Conservation (phyloP, 2,329 filamentous ascomycete species). For the Fusarium odoratissimum region DNA sequence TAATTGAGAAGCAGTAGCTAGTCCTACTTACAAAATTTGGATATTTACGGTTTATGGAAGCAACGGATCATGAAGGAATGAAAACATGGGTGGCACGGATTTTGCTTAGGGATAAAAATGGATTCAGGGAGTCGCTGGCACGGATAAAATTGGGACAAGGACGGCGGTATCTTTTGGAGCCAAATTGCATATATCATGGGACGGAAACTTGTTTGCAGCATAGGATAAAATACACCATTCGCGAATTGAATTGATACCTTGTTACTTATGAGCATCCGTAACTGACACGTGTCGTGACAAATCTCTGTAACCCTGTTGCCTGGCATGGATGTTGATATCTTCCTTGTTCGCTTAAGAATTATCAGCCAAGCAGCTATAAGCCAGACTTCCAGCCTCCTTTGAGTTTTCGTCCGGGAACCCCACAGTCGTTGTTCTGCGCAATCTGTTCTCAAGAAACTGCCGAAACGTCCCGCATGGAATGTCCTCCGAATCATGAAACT, state of each 20-base stretch:
- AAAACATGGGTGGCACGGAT: neutral
- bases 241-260: neutral
- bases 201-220: neutral
- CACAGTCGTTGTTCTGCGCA: neutral
- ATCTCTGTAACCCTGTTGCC: neutral
- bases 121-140: neutral
- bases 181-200: slow-evolving; percentile 16
- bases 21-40: neutral
- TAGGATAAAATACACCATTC: neutral
- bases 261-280: neutral
- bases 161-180: neutral
- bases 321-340: neutral
- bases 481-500: neutral
- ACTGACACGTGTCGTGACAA: neutral
- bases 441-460: slow-evolving; percentile 12
- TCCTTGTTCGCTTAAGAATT: neutral
- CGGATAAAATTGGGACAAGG: slow-evolving; percentile 3
- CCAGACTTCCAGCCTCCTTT: slow-evolving; percentile 9
- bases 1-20: neutral
- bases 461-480: slow-evolving; percentile 17
- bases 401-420: neutral
- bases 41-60: neutral
- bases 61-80: neutral
- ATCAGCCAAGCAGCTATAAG: slow-evolving; percentile 12
- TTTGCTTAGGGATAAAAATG: neutral